Base-by-base conservation (phyloP, 2,329 filamentous ascomycete species). In the Lasiodiplodia citricola region DNA sequence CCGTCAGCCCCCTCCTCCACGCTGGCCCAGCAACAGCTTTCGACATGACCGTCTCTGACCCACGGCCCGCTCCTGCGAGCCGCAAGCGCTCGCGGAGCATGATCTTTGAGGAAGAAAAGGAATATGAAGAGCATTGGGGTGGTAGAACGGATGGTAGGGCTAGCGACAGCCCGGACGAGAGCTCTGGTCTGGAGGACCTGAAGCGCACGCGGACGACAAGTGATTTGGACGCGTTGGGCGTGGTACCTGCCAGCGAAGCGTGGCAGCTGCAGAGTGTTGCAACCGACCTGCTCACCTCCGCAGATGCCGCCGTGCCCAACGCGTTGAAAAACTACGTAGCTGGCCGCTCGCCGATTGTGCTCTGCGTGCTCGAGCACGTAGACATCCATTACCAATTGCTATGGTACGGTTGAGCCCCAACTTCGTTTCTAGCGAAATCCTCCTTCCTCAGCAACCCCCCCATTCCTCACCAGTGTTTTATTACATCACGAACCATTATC, bases 171-270 rank as follows among this genome's bases (percentile, higher is more conserved):
- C 16, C 52, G 5, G 25, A 57, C 11, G 47, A 13, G 7, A 57
- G 28, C 13, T n/a, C 44, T n/a, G 18, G 44, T 31, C 25, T 31
- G 11, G 60, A 60, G 16, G 56, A 44, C 23, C 56, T 79, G 65
- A 80, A 80, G 70, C 73, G 75, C 44, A 76, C 77, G n/a, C 75
- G 71, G 60, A 80, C 77, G 2, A 74, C 77, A 60, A 74, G 74
- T 63, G 79, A 80, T 21, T 66, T 80, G 55, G 79, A 80, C 44
- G 76, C 76, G 68, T 70, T 80, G 57, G 73, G 73, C 25, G 72
- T 79, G 1, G 72, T 78, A 13, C 64, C 70, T 3, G 70, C 72
- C 0, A 70, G 71, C 10, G 73, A 78, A 6, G 76, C 79, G 8
- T 80, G 78, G 78, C 71, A 52, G 8, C 71, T 80, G 25, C 77